Evolutionary conservation across 1,139 yeast species (phyloP).

Genomic region (Candida freyschussii): DNA sequence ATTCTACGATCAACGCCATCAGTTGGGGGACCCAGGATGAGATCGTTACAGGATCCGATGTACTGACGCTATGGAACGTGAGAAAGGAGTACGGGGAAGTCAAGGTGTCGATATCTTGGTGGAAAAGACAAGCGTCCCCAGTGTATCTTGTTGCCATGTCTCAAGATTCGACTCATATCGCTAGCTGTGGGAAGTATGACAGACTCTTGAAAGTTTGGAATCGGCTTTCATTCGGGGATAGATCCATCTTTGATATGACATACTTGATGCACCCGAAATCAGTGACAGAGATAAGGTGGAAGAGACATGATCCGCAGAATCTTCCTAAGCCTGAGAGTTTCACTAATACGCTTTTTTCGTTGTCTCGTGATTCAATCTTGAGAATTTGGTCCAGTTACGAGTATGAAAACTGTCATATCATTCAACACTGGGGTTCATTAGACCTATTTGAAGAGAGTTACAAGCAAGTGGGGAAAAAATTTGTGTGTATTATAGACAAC

Average conservation of each 20-base stretch:
- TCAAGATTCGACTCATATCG: conserved; percentile 60
- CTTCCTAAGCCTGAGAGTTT: conserved; percentile 14
- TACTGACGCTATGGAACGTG: conserved; percentile 51
- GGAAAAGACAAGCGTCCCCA: conserved; percentile 49
- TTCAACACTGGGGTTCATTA: conserved; percentile 56
- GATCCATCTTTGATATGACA: conserved; percentile 64
- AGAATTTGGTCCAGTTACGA: conserved; percentile 76
- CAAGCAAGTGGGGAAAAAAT: conserved; percentile 27
- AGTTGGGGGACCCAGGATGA: conserved; percentile 69
- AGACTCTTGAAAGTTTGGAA: conserved; percentile 74
- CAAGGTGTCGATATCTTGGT: conserved; percentile 46
- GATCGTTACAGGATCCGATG: conserved; percentile 55
- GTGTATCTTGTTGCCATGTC: conserved; percentile 53
- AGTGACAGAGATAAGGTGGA: conserved; percentile 56
- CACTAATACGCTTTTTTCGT: conserved; percentile 23
- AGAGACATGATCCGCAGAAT: conserved; percentile 28
- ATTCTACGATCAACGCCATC: conserved; percentile 43
- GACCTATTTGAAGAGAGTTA: conserved; percentile 33
- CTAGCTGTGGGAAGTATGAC: conserved; percentile 60
- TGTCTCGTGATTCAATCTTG: conserved; percentile 38
- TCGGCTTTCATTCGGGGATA: conserved; percentile 65
- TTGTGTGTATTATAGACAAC: conserved; percentile 54
- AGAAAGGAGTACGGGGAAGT: conserved; percentile 42
- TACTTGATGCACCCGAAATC: conserved; percentile 62
- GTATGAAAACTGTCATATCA: conserved; percentile 49